Evolutionary conservation across 306 rosid genomes (phyloP), one percentile per base, ranked within the genome.

Genomic region (Fagus crenata): DNA sequence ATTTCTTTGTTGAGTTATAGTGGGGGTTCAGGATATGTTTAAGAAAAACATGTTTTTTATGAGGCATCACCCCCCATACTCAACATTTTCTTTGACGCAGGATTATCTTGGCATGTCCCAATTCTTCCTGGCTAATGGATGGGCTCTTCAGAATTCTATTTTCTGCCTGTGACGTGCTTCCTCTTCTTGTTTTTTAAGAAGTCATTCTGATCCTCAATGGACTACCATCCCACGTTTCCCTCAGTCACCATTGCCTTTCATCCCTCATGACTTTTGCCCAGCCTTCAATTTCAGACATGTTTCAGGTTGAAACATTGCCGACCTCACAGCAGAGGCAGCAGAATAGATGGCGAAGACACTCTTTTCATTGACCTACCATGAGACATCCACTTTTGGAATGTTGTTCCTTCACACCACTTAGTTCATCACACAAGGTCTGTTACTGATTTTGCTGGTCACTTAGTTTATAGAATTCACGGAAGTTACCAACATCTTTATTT

Each of bases 51-150:
- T 85, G 80, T 75, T 84, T 85, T 82, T 89, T 78, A 46, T 88
- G 85, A 84, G 83, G 89, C 91, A 79, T 87, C 87, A 74, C 78
- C 87, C 97, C 90, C 99, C 97, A 85, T 89, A 85, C 91, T 93
- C 98, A 92, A 89, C 93, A 91, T 96, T 93, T 93, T 96, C 93
- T 92, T 92, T 96, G 98, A 85, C 92, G 99, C 99, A 96, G 98
- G 99, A 87, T 89, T 91, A 85, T 84, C 88, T 85, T 87, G 90
- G 98, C 98, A 91, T 85, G 84, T 86, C 93, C 98, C 90, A 89
- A 76, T 81, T 81, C 93, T 90, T 80, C 87, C 90, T 76, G 90
- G 93, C 90, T 87, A 89, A 90, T 83, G 96, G 94, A 87, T 89
- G 93, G 85, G 92, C 90, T 81, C 88, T 87, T 85, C 97, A 85